Base-by-base conservation (phyloP, 805 yeast genomes). In the Wickerhamiella bombiphila region DNA sequence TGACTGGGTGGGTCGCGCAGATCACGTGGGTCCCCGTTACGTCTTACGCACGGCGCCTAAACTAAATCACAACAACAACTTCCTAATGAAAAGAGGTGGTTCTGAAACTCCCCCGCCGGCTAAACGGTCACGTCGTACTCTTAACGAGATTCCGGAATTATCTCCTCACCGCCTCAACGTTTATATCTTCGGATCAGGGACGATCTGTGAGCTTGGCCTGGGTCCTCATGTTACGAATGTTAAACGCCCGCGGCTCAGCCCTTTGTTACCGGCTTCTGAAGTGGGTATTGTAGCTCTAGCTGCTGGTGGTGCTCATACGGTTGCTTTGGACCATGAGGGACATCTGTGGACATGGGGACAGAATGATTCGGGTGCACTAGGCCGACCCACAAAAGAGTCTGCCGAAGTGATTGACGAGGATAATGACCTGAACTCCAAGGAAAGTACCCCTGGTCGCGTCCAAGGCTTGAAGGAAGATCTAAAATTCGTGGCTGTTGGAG, bases 331-430 rank as follows among this genome's bases (percentile, higher is more conserved):
- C 54, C 57, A 70, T 29, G 63, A 72, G 14, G 83, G 83, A 47
- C 66, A 70, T 41, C 59, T 91, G n/a, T 91, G 96, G 95, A 80
- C 95, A 3, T 91, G 99, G 99, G 99, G 99, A 41, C 80, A 81
- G 33, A 91, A 91, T 50, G 99, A 91, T 52, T 76, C 85, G 43
- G 83, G 79, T 26, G 96, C 81, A 3, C 64, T 91, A 32, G 98
- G 97, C 15, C 74, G 99, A 56, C 81, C 79, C 50, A 68, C 81
- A 0, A 93, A 78, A 45, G 65, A 68, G 19, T 71, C 74, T 64
- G 81, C 76, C 47, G 75, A 58, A 2, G 66, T 53, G n/a, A 76
- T 70, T 34, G 65, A 61, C 44, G 61, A 74, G 37, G 88, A 79
- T 51, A 93, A 93, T 22, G 94, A 83, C 53, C 66, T 91, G 57